Conservation (phyloP, 345 rosid species). For the Kandelia obovata region DNA sequence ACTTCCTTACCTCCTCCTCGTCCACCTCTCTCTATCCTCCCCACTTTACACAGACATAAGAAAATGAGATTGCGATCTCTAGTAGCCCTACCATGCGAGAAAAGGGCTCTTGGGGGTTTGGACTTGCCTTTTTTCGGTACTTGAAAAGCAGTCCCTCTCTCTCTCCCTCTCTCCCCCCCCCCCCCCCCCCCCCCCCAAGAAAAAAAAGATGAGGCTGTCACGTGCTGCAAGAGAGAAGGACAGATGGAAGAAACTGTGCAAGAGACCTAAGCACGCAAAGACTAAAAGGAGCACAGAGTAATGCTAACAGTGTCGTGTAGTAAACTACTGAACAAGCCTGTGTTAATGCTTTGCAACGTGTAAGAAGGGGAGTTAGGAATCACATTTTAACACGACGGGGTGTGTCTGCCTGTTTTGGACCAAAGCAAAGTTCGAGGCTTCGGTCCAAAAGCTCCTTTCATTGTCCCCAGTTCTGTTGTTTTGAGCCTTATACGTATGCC, state of each 20-base stretch:
- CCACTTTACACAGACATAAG: constrained; percentile 14
- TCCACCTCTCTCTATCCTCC: background rate
- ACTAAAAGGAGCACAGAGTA: background rate
- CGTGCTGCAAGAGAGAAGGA: constrained; percentile 49
- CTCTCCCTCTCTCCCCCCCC: background rate
- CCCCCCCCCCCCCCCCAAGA: constrained; percentile 30
- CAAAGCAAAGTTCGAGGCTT: too few species aligned
- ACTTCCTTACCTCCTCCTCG: background rate
- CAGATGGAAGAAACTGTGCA: constrained; percentile 8
- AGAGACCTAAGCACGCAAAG: background rate
- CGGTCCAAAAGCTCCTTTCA: too few species aligned
- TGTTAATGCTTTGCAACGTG: too few species aligned
- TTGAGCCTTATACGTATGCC: too few species aligned
- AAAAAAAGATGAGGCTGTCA: constrained; percentile 29
- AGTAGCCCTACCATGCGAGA: background rate
- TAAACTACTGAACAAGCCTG: background rate
- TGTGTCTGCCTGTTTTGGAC: too few species aligned
- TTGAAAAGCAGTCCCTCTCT: constrained; percentile 7
- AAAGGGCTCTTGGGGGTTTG: background rate
- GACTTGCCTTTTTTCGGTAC: background rate
- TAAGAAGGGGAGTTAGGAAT: background rate
- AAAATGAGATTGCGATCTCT: constrained; percentile 10
- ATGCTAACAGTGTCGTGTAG: constrained; percentile 7
- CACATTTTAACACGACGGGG: background rate
- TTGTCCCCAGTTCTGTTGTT: too few species aligned